Evolutionary conservation across 2,329 filamentous ascomycete genomes (phyloP).

Genomic region (Monilinia aucupariae): DNA sequence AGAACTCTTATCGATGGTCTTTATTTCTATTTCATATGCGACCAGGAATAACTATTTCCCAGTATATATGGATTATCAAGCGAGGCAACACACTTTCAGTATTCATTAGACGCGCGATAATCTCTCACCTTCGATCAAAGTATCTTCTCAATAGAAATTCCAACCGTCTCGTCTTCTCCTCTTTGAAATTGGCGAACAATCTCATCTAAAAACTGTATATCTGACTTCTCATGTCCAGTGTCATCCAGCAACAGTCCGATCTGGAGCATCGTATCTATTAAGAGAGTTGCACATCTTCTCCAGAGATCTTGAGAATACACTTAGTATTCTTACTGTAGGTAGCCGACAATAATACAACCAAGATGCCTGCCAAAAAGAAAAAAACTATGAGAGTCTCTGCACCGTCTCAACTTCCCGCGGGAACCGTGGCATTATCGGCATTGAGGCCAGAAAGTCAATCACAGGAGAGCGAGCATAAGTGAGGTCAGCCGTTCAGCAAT

Average conservation of each 20-base stretch:
- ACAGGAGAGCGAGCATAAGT: not conserved
- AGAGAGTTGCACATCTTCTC: not conserved
- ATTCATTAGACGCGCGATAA: fast-evolving
- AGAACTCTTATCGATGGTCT: too few relatives aligned
- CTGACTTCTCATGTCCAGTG: not conserved
- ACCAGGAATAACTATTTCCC: too few relatives aligned
- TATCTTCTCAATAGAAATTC: not conserved
- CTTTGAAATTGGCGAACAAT: not conserved
- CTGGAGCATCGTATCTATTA: too few relatives aligned
- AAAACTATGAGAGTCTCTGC: not conserved
- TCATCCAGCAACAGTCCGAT: not conserved
- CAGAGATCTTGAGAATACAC: not conserved
- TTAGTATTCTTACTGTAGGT: not conserved
- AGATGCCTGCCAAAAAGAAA: slow-evolving; percentile 1
- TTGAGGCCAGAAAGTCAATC: not conserved
- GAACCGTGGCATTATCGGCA: not conserved
- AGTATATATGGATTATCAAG: not conserved
- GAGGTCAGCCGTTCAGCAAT: not conserved
- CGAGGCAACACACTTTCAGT: not conserved
- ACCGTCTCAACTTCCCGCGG: not conserved
- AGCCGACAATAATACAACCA: not conserved
- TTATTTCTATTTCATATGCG: not conserved
- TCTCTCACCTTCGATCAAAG: not conserved
- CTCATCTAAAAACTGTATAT: not conserved
- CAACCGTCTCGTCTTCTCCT: too few relatives aligned